Evolutionary conservation across 1,139 yeast species (phyloP).

Genomic region (Pichia sp.): DNA sequence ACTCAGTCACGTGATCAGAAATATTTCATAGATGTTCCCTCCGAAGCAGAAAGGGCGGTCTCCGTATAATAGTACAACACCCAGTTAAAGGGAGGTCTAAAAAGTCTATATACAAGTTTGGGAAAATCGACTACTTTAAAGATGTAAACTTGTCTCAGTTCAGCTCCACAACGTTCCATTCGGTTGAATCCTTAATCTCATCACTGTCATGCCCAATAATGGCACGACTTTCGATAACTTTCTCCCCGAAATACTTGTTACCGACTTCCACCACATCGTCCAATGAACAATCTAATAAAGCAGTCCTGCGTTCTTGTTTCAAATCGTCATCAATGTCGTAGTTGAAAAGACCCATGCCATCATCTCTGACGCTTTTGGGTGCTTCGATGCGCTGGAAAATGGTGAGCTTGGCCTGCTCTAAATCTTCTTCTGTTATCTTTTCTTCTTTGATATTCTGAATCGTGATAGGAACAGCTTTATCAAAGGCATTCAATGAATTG

Average conservation of each 20-base stretch:
- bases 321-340: constrained; percentile 74
- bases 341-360: constrained; percentile 64
- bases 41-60: no score
- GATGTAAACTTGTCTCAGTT: background rate
- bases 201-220: constrained; percentile 42
- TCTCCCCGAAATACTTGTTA: constrained; percentile 49
- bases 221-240: constrained; percentile 36
- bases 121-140: background rate
- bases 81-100: no score
- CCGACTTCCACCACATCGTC: constrained; percentile 63
- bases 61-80: no score
- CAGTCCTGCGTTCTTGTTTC: constrained; percentile 76
- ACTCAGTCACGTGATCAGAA: background rate
- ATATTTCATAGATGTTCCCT: no score
- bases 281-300: constrained; percentile 60
- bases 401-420: constrained; percentile 85
- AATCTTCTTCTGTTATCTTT: constrained; percentile 46
- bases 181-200: constrained; percentile 8
- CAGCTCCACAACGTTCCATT: constrained; percentile 20
- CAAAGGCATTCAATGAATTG: constrained; percentile 61
- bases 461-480: constrained; percentile 55
- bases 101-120: background rate
- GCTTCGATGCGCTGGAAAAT: constrained; percentile 91
- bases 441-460: constrained; percentile 42
- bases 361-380: constrained; percentile 76